These are phyloP conservation scores for Neonectria punicea DNA, from an alignment of 2,329 filamentous ascomycete species.

Conservation along the genomic window DNA sequence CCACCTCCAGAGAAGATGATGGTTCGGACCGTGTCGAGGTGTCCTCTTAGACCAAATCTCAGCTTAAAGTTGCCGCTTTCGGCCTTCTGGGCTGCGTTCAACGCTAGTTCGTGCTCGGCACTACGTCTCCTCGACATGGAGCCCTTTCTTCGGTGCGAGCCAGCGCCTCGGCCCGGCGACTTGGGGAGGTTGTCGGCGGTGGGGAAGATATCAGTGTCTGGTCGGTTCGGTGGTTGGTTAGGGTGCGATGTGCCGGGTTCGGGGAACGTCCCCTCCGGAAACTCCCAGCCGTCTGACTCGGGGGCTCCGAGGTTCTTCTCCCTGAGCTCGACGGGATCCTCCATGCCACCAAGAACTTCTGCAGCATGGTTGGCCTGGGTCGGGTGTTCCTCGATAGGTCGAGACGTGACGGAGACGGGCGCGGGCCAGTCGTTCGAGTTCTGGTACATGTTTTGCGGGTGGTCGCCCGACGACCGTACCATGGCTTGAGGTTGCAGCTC, in stretches of 20 bases:
- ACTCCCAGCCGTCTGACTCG: constrained; percentile 88
- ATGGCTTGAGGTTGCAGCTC: constrained; percentile 62
- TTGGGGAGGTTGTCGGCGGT: constrained; percentile 82
- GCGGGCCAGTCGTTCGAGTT: constrained; percentile 50
- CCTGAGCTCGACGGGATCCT: constrained; percentile 54
- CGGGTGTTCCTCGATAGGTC: constrained; percentile 48
- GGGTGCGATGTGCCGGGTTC: constrained; percentile 62
- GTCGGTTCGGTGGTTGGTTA: constrained; percentile 68
- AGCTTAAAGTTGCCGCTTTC: constrained; percentile 89
- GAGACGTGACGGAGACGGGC: constrained; percentile 48
- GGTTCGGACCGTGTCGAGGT: constrained; percentile 91
- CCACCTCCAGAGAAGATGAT: constrained; percentile 98
- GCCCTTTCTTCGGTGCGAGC: constrained; percentile 81
- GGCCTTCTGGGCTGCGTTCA: constrained; percentile 63
- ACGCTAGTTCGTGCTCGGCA: constrained; percentile 71
- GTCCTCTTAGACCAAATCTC: constrained; percentile 88
- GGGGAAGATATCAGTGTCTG: constrained; percentile 90
- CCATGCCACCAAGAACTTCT: constrained; percentile 52
- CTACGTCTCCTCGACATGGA: constrained; percentile 79
- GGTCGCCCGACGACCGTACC: constrained; percentile 63
- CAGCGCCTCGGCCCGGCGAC: constrained; percentile 76
- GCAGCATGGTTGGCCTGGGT: constrained; percentile 51
- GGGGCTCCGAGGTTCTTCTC: constrained; percentile 59
- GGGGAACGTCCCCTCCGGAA: constrained; percentile 79
- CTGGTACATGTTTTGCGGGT: constrained; percentile 54